Conservation (phyloP, 441 rosid species). For the Jatropha multifida region DNA sequence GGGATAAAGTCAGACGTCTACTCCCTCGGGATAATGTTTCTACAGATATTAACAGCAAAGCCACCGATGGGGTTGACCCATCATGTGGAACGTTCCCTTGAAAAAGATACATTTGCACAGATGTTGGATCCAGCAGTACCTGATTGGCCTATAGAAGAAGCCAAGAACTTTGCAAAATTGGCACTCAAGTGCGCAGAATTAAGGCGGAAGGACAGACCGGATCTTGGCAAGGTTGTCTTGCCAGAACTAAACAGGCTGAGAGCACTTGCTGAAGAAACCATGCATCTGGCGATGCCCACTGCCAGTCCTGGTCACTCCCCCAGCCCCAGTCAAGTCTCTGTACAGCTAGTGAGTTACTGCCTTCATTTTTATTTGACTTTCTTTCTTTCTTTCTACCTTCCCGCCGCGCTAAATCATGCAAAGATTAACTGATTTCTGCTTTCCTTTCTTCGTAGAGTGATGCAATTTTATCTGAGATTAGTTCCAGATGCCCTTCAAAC, state of each 20-base stretch:
- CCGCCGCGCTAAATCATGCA: not conserved
- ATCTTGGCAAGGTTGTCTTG: constrained; percentile 65
- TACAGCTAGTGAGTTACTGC: constrained; percentile 37
- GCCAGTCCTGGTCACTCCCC: constrained; percentile 34
- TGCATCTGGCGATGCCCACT: constrained; percentile 25
- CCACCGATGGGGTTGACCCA: constrained; percentile 77
- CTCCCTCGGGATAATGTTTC: constrained; percentile 70
- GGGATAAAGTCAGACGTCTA: constrained; percentile 74
- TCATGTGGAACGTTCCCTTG: constrained; percentile 58
- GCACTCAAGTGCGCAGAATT: constrained; percentile 79
- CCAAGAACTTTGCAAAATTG: constrained; percentile 58
- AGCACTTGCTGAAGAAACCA: constrained; percentile 57
- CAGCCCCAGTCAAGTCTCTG: constrained; percentile 42
- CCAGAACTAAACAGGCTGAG: constrained; percentile 76
- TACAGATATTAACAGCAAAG: constrained; percentile 67
- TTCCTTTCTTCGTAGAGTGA: not conserved
- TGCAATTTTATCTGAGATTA: not conserved
- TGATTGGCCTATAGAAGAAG: constrained; percentile 87
- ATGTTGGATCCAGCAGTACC: constrained; percentile 70
- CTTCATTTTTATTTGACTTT: not conserved
- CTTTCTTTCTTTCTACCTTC: no score
- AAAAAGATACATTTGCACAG: constrained; percentile 55
- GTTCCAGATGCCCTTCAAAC: constrained; percentile 1
- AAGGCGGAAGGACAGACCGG: constrained; percentile 89
- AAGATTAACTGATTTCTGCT: not conserved